Conservation (phyloP, 73 alveolate species). For the Uronychia binucleata region DNA sequence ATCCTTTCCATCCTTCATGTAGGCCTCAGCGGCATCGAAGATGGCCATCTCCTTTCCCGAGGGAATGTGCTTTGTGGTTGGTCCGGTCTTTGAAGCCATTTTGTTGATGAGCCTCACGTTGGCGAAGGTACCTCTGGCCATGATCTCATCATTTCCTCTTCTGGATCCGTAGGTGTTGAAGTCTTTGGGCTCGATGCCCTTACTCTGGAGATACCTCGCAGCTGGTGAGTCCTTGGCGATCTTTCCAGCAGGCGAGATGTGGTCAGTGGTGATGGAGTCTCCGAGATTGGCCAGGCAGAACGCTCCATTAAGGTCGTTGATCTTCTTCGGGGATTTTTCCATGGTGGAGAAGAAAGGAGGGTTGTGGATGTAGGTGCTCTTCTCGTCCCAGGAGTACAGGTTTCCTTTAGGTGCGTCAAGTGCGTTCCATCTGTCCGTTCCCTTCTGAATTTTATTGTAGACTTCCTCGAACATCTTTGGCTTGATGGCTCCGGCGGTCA, state of each 20-base stretch:
- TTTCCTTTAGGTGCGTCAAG: slow-evolving; percentile 65
- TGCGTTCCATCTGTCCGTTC: slow-evolving; percentile 71
- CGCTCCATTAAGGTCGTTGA: slow-evolving; percentile 57
- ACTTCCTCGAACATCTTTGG: slow-evolving; percentile 70
- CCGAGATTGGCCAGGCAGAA: slow-evolving; percentile 77
- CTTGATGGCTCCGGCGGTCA: slow-evolving; percentile 51
- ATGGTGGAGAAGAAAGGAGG: slow-evolving; percentile 88
- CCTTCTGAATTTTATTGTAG: slow-evolving; percentile 59
- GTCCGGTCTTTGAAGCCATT: slow-evolving; percentile 73
- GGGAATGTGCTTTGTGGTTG: slow-evolving; percentile 84
- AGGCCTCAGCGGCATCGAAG: slow-evolving; percentile 83
- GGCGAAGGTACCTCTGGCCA: slow-evolving; percentile 95
- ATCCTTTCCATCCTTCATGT: slow-evolving; percentile 53
- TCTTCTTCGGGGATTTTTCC: slow-evolving; percentile 44
- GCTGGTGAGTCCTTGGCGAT: slow-evolving; percentile 73
- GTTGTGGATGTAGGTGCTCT: slow-evolving; percentile 76
- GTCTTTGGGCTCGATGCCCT: slow-evolving; percentile 76
- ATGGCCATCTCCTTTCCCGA: slow-evolving; percentile 73
- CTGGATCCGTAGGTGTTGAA: slow-evolving; percentile 93
- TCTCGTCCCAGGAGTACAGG: slow-evolving; percentile 66
- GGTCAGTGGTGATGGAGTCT: slow-evolving; percentile 88
- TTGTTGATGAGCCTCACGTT: slow-evolving; percentile 83
- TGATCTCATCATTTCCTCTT: slow-evolving; percentile 90
- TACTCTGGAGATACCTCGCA: slow-evolving; percentile 58
- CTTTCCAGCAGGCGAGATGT: slow-evolving; percentile 93